These are phyloP conservation scores for Alternaria brassicicola DNA, from an alignment of 2,329 filamentous ascomycete genomes.

Conservation along the genomic window DNA sequence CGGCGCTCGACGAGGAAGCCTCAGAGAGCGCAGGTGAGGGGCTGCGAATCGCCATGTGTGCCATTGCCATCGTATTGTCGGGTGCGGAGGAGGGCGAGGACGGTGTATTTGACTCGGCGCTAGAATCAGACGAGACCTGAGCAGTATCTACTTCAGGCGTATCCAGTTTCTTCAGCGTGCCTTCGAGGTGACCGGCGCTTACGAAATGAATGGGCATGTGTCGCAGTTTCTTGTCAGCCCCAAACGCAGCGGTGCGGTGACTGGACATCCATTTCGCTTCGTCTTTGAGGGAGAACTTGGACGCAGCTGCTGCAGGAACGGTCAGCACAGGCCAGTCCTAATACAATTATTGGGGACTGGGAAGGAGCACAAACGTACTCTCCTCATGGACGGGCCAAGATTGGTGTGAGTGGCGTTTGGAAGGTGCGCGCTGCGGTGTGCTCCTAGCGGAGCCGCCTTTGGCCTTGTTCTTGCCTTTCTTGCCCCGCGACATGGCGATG, in stretches of 20 bases:
- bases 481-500: constrained; percentile 31
- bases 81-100: constrained; percentile 23
- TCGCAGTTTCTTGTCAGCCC: constrained; percentile 59
- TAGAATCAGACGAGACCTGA: constrained; percentile 10
- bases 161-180: constrained; percentile 43
- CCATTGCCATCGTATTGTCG: constrained; percentile 36
- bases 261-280: constrained; percentile 64
- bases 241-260: constrained; percentile 54
- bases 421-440: constrained; percentile 27
- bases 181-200: constrained; percentile 58
- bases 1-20: constrained; percentile 51
- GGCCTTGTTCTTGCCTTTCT: constrained; percentile 38
- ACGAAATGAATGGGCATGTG: constrained; percentile 65
- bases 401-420: constrained; percentile 18
- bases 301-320: constrained; percentile 18
- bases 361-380: constrained; percentile 24
- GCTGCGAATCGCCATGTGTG: constrained; percentile 44
- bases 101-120: constrained; percentile 17
- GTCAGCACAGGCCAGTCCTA: constrained; percentile 27
- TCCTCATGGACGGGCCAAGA: constrained; percentile 22
- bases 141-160: constrained; percentile 16
- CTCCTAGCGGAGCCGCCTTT: constrained; percentile 28
- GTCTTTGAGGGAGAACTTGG: constrained; percentile 58
- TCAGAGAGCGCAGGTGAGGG: constrained; percentile 43
- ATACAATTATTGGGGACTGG: constrained; percentile 6